A percentile compares a stretch with the other conserved stretches of the same genome.
Conservation (phyloP, 169 alveolate genomes). For the Babesia bovis region DNA sequence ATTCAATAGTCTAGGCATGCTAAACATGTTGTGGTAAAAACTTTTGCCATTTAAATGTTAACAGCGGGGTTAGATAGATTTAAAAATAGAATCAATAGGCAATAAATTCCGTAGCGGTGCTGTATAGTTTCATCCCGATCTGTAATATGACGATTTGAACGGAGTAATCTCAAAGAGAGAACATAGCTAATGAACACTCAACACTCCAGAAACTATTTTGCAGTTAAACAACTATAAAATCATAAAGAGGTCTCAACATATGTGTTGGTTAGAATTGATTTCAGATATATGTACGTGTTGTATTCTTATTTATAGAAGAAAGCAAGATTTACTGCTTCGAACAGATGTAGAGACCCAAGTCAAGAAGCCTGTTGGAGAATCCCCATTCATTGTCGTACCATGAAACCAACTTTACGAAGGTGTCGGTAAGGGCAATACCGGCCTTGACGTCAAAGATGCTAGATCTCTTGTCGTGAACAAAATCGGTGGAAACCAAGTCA, state of each 20-base stretch:
- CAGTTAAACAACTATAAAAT: too few species aligned
- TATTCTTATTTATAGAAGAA: background rate
- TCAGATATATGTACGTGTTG: background rate
- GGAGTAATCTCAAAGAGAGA: too few species aligned
- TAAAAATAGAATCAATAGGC: too few species aligned
- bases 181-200: too few species aligned
- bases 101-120: too few species aligned
- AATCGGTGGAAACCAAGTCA: conserved; percentile 96
- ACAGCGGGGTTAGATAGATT: too few species aligned
- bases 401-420: conserved; percentile 95
- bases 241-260: background rate
- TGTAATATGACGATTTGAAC: too few species aligned
- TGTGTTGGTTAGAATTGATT: background rate
- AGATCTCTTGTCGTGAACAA: conserved; percentile 91
- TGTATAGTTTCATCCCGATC: too few species aligned
- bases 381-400: conserved; percentile 99
- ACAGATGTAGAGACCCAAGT: conserved; percentile 83
- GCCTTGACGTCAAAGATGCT: conserved; percentile 96
- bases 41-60: too few species aligned
- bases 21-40: too few species aligned
- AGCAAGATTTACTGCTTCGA: conserved; percentile 53
- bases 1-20: too few species aligned
- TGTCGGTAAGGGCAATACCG: conserved; percentile 94
- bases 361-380: conserved; percentile 95
- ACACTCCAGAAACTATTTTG: too few species aligned